These are phyloP conservation scores for Cladophialophora carrionii DNA, from an alignment of 2,329 filamentous ascomycete species.

Conservation along the genomic window DNA sequence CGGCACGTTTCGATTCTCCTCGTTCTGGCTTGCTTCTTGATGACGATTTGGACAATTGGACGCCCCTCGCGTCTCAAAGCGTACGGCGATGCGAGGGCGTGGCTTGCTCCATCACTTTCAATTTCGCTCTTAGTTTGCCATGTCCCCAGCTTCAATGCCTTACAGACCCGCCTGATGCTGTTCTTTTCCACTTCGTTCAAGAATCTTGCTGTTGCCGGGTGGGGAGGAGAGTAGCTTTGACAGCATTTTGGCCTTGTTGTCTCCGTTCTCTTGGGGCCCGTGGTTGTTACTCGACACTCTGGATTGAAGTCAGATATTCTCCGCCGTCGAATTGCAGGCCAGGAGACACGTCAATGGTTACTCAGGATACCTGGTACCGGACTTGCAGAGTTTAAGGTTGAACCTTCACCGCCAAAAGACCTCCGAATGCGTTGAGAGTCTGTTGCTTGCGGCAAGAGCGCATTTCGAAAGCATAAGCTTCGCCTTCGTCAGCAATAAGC, in stretches of 20 bases:
- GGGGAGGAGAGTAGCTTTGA: slow-evolving; percentile 9
- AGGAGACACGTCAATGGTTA: slow-evolving; percentile 20
- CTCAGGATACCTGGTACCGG: slow-evolving; percentile 6
- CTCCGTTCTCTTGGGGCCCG: not conserved
- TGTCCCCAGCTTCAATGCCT: slow-evolving; percentile 23
- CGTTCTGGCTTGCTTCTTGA: slow-evolving; percentile 29
- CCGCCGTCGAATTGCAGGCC: not conserved
- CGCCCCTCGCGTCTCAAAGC: slow-evolving; percentile 32
- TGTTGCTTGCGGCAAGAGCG: slow-evolving; percentile 6
- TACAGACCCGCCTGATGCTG: slow-evolving; percentile 15
- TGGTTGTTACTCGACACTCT: slow-evolving; percentile 6
- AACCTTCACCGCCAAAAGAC: slow-evolving; percentile 17
- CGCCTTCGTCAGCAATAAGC: not conserved
- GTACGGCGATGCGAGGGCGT: slow-evolving; percentile 27
- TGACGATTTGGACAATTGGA: slow-evolving; percentile 4
- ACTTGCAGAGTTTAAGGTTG: slow-evolving; percentile 23
- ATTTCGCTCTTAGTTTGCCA: slow-evolving; percentile 24
- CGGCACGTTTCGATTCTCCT: slow-evolving; percentile 32
- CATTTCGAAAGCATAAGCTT: not conserved
- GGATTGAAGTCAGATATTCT: slow-evolving; percentile 7
- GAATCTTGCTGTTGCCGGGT: slow-evolving; percentile 14
- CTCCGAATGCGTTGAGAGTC: slow-evolving; percentile 20
- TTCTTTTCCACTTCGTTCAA: slow-evolving; percentile 11
- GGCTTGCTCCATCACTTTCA: slow-evolving; percentile 28
- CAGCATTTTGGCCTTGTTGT: slow-evolving; percentile 7